Evolutionary conservation across 2,329 filamentous ascomycete genomes (phyloP).

Genomic region (Beauveria brongniartii): DNA sequence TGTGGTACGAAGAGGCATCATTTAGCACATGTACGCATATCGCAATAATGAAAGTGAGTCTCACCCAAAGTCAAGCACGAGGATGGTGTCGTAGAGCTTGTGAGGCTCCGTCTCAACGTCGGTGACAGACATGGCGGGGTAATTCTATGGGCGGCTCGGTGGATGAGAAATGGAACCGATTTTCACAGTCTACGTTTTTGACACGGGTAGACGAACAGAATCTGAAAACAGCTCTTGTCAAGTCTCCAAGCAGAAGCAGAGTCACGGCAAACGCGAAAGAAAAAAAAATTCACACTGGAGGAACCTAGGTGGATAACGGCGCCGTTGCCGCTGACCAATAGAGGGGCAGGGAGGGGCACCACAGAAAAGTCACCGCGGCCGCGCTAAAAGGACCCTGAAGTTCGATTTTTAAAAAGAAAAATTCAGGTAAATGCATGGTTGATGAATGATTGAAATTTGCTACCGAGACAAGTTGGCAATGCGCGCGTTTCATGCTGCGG

Average conservation of each 20-base stretch:
- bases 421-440: not conserved
- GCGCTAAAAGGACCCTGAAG: not conserved
- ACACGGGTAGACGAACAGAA: not conserved
- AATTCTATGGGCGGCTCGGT: not conserved
- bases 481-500: not conserved
- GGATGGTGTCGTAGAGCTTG: conserved; percentile 41
- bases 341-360: not conserved
- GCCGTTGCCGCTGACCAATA: not conserved
- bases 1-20: not conserved
- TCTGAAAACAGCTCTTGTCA: not conserved
- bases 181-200: not conserved
- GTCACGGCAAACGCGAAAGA: not conserved
- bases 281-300: not conserved
- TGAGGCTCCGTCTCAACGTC: conserved; percentile 5
- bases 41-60: not conserved
- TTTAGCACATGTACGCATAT: not conserved
- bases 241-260: not conserved
- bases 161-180: not conserved
- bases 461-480: not conserved
- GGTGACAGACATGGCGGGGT: not conserved
- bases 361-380: not conserved
- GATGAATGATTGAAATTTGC: not conserved
- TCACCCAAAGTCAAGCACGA: conserved; percentile 62
- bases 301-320: not conserved
- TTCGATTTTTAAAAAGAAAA: not conserved